Evolutionary conservation across 768 basidiomycete species (phyloP).

Genomic region (Boletus edulis): DNA sequence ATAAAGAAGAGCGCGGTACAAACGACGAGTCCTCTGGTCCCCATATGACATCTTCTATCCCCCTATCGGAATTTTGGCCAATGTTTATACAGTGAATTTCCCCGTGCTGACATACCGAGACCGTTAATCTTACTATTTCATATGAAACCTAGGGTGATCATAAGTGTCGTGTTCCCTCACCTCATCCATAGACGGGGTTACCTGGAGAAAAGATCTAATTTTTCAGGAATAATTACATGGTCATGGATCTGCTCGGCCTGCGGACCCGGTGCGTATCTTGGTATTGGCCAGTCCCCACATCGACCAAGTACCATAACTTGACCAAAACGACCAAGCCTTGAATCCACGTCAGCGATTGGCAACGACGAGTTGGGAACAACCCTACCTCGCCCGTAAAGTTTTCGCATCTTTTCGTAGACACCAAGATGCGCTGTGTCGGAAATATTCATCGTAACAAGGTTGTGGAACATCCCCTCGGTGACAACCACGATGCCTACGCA

Average conservation of each 20-base stretch:
- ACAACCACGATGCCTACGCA: constrained; percentile 11
- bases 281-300: neutral
- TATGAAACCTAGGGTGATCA: neutral
- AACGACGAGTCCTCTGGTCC: neutral
- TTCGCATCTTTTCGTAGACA: constrained; percentile 13
- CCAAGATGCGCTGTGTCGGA: constrained; percentile 16
- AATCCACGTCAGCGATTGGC: neutral
- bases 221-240: constrained; percentile 6
- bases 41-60: neutral
- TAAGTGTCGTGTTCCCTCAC: neutral
- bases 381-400: constrained; percentile 15
- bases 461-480: constrained; percentile 22
- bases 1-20: neutral
- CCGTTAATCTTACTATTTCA: neutral
- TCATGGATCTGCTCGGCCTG: constrained; percentile 15
- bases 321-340: constrained; percentile 14
- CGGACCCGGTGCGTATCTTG: neutral
- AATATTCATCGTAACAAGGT: constrained; percentile 6
- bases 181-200: neutral
- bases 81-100: neutral
- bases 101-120: neutral
- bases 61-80: neutral
- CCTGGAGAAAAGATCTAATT: neutral
- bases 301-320: constrained; percentile 17
- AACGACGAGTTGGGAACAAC: no score